These are phyloP conservation scores for Protomyces inundatus DNA, from an alignment of 1,139 yeast genomes.

Conservation along the genomic window DNA sequence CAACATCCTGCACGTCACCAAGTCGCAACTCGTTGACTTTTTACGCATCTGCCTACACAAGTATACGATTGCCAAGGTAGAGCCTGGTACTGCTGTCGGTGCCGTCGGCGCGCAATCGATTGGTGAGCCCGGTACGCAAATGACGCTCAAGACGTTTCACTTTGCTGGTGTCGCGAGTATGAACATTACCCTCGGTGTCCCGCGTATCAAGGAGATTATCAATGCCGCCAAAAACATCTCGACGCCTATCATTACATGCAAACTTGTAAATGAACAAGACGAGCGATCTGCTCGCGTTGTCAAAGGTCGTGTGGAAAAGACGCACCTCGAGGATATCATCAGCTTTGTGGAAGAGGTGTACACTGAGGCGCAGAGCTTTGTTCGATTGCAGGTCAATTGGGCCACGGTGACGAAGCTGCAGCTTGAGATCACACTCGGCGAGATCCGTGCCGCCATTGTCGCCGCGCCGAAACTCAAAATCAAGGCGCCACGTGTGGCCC, in stretches of 20 bases:
- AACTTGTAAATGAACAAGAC: constrained; percentile 78
- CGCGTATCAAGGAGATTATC: constrained; percentile 96
- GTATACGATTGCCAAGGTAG: constrained; percentile 86
- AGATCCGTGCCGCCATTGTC: constrained; percentile 76
- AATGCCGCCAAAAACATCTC: constrained; percentile 94
- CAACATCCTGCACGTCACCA: constrained; percentile 70
- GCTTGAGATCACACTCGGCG: constrained; percentile 77
- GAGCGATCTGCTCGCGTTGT: constrained; percentile 98
- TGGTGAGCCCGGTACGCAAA: constrained; percentile 99
- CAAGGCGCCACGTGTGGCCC: constrained; percentile 58
- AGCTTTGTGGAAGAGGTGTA: constrained; percentile 90
- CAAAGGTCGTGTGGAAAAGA: constrained; percentile 94
- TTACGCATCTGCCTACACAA: constrained; percentile 72
- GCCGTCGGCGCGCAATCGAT: constrained; percentile 98
- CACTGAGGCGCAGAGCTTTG: constrained; percentile 67
- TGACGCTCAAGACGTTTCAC: constrained; percentile 98
- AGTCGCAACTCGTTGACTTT: constrained; percentile 57
- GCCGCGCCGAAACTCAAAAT: constrained; percentile 88
- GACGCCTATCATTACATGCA: constrained; percentile 94
- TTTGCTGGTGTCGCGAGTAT: constrained; percentile 99
- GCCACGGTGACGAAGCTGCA: constrained; percentile 83
- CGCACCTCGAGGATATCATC: constrained; percentile 78
- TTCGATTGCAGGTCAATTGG: constrained; percentile 77
- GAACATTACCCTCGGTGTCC: constrained; percentile 98
- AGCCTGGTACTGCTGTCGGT: constrained; percentile 99